A percentile compares a stretch with the other conserved stretches of the same genome.
Evolutionary conservation across 805 yeast genomes (phyloP).

Genomic region (Ogataea trehalophila): DNA sequence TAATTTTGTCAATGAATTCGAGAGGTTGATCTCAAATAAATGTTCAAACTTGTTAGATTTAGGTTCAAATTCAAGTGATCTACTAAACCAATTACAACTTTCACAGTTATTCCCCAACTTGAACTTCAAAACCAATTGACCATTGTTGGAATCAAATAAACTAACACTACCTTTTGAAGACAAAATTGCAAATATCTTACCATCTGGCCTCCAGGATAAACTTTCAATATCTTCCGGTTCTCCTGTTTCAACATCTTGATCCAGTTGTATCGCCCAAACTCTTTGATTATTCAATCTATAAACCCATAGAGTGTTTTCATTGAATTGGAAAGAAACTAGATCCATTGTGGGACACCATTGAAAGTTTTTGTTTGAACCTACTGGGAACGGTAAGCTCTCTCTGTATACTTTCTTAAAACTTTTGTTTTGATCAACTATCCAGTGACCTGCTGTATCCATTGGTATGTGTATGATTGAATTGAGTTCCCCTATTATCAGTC

Average conservation of each 20-base stretch:
- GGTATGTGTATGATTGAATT: no score
- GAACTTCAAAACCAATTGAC: constrained; percentile 21
- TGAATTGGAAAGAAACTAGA: constrained; percentile 25
- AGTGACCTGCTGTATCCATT: no score
- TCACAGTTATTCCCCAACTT: constrained; percentile 11
- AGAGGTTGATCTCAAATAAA: constrained; percentile 21
- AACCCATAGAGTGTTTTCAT: constrained; percentile 26
- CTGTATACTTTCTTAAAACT: constrained; percentile 1
- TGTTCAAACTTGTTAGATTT: constrained; percentile 8
- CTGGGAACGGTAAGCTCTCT: constrained; percentile 17
- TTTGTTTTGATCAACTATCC: neutral
- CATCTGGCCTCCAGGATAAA: constrained; percentile 30
- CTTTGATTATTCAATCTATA: constrained; percentile 29
- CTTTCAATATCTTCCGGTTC: constrained; percentile 7
- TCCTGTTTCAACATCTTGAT: constrained; percentile 11
- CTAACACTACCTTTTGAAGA: constrained; percentile 19
- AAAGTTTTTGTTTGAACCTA: constrained; percentile 16
- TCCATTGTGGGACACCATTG: constrained; percentile 34
- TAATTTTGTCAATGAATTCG: constrained; percentile 23
- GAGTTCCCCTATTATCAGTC: no score
- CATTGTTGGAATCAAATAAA: constrained; percentile 28
- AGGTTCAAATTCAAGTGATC: constrained; percentile 8
- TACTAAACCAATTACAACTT: constrained; percentile 20
- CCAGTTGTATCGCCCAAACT: constrained; percentile 30
- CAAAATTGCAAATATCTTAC: constrained; percentile 26